Conservation (phyloP, 2,329 filamentous ascomycete genomes). For the Ophiostoma perfectum region DNA sequence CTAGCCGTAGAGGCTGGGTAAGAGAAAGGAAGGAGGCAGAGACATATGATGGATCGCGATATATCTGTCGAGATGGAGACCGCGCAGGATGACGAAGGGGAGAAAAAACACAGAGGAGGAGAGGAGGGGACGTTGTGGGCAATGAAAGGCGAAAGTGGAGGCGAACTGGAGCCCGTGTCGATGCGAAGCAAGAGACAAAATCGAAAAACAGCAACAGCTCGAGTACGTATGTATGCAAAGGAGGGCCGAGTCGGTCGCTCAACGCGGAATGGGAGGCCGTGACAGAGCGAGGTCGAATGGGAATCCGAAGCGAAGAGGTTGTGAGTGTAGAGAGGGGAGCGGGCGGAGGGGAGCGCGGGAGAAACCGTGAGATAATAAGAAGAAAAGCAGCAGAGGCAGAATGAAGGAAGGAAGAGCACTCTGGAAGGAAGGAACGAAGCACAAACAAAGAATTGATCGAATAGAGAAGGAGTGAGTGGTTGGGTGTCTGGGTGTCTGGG, state of each 20-base stretch:
- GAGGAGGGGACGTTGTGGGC: background rate
- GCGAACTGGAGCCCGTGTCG: constrained; percentile 2
- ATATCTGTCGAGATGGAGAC: background rate
- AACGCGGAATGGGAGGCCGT: background rate
- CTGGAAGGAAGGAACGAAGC: constrained; percentile 10
- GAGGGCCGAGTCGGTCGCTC: background rate
- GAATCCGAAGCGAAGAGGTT: background rate
- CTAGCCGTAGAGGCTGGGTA: constrained; percentile 28
- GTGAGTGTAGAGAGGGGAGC: background rate
- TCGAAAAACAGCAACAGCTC: background rate
- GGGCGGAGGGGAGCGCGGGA: background rate
- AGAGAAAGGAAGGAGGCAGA: constrained; percentile 20
- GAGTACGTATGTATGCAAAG: background rate
- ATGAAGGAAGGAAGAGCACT: background rate
- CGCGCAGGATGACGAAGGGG: constrained; percentile 3
- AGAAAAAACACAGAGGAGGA: background rate
- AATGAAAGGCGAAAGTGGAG: constrained; percentile 7
- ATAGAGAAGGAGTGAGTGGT: background rate
- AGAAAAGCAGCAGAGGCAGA: background rate
- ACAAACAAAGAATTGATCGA: constrained; percentile 13
- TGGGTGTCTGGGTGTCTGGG: background rate
- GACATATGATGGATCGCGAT: constrained; percentile 21
- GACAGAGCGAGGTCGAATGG: background rate
- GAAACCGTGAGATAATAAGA: background rate
- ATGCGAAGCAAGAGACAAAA: background rate